Percentiles rank a stretch among this genome's conserved stretches.
These are phyloP conservation scores for Schoenoplectus triqueter DNA, from an alignment of 202 grass and related monocot genomes.

Conservation along the genomic window DNA sequence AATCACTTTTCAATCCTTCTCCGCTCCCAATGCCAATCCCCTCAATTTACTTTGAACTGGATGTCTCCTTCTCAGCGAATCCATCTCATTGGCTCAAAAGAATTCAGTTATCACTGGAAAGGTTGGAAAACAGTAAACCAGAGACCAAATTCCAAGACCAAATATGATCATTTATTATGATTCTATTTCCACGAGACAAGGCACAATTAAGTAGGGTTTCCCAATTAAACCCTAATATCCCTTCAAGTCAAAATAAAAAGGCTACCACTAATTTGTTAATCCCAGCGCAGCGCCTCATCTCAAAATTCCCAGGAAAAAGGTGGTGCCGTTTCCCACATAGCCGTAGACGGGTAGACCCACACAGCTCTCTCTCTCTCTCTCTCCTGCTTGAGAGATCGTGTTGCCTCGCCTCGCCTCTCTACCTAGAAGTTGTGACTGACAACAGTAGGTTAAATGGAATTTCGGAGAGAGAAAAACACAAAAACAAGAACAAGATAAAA, in stretches of 20 bases:
- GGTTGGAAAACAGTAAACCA: not conserved
- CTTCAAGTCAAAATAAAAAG: constrained; percentile 46
- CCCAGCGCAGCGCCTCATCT: constrained; percentile 10
- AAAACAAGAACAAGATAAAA: constrained; percentile 33
- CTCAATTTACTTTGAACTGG: not conserved
- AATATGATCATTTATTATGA: constrained; percentile 22
- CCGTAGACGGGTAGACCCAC: not conserved
- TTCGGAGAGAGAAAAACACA: constrained; percentile 19
- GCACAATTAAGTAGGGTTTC: not conserved
- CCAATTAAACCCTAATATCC: constrained; percentile 45
- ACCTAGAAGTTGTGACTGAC: constrained; percentile 2
- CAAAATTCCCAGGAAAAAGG: constrained; percentile 39
- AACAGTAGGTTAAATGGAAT: constrained; percentile 14
- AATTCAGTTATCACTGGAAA: not conserved
- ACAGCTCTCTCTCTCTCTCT: constrained; percentile 21
- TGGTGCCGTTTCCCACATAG: constrained; percentile 38
- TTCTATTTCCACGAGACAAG: constrained; percentile 10
- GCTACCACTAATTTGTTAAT: constrained; percentile 42
- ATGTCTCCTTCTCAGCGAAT: not conserved
- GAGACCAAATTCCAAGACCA: not conserved
- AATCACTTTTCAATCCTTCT: constrained; percentile 31
- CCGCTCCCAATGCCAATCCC: not conserved
- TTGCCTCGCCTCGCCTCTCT: not conserved
- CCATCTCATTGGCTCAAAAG: not conserved
- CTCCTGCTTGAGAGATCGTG: constrained; percentile 15